Evolutionary conservation across 306 rosid species (phyloP), one percentile per base, ranked within the genome.

Genomic region (Castanea sativa): DNA sequence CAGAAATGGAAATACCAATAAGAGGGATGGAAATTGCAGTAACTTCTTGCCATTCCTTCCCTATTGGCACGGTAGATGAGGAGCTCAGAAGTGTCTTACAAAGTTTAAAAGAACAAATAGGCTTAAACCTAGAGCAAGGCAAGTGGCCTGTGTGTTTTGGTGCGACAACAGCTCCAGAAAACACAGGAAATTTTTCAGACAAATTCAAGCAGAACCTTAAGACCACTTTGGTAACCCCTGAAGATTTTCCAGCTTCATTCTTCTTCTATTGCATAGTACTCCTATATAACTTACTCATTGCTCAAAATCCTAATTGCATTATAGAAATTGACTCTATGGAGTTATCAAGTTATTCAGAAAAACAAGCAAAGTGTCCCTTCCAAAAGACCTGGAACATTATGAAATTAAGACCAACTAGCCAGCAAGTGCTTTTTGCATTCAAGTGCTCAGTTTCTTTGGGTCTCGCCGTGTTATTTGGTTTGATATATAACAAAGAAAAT

Each of bases 391-490:
- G 76, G 83, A 77, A 76, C 67, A 59, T 72, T 45, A 4, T 55
- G 73, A 58, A 80, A 65, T 79, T 82, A 29, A 76, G 72, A 51
- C 92, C 92, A 25, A 81, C 84, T 58, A 56, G 20, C 9, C 43
- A 61, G 69, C 80, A 80, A 80, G 76, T 91, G 70, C 35, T 15
- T 45, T 94, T 92, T 86, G 95, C 97, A 51, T 53, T 84, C 49
- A 92, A 91, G 85, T 90, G 92, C 83, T 94, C 93, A 3, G 71
- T 92, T 55, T 76, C 97, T 61, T 75, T 92, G 68, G 92, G 91
- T 21, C 82, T 94, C 4, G 92, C 97, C 15, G 89, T 92, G 86
- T 83, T 88, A 5, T 64, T 91, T 3, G 97, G 97, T 69, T 63
- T 91, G 82, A 49, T 60, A 5, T 92, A 94, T 33, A 86, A 81